phyloP scores from a whole-genome alignment of 2,329 filamentous ascomycete genomes.

The Colletotrichum melonis region DNA sequence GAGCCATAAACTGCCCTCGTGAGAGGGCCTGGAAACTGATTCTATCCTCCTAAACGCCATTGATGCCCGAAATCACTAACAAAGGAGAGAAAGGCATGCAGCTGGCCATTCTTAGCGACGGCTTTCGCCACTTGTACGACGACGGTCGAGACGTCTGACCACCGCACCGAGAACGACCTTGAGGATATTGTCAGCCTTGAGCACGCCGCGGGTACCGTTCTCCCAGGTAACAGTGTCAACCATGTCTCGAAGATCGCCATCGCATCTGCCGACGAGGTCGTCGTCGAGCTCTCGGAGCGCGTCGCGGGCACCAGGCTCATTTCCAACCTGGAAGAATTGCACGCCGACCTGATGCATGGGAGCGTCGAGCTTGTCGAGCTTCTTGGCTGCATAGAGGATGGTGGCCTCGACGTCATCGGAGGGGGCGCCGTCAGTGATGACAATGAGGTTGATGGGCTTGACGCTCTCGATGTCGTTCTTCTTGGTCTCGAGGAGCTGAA shows the following conservation, averaged over 20 bases:
- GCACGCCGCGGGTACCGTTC: conserved; percentile 49
- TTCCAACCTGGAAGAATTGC: conserved; percentile 96
- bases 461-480: conserved; percentile 57
- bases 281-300: conserved; percentile 83
- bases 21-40: not conserved
- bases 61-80: not conserved
- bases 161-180: conserved; percentile 87
- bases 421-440: conserved; percentile 89
- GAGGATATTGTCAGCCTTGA: conserved; percentile 79
- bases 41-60: conserved; percentile 21
- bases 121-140: conserved; percentile 34
- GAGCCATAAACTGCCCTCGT: not conserved
- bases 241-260: conserved; percentile 79
- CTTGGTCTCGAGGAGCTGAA: conserved; percentile 55
- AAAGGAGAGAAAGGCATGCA: not conserved
- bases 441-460: conserved; percentile 90
- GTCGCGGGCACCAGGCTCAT: conserved; percentile 71
- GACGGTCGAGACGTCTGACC: conserved; percentile 57
- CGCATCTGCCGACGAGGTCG: conserved; percentile 65
- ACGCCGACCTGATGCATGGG: conserved; percentile 87
- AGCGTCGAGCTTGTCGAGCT: conserved; percentile 76
- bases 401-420: conserved; percentile 81
- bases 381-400: conserved; percentile 74
- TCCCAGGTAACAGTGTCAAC: conserved; percentile 88
- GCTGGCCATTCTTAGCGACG: conserved; percentile 7